phyloP scores from a whole-genome alignment of 106 monocot species.

The Posidonia australis region DNA sequence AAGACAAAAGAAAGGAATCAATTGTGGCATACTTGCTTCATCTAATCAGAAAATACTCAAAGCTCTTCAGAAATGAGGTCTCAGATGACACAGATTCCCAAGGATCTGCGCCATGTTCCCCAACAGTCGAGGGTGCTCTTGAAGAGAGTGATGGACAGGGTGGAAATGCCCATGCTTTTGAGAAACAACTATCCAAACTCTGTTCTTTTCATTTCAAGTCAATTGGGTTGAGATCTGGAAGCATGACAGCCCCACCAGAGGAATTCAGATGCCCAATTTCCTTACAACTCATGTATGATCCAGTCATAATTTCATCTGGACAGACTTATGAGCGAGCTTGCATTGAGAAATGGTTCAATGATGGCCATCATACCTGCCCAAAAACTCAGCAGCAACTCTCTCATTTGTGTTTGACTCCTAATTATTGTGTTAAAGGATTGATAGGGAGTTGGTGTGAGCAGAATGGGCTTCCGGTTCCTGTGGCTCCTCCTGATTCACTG shows the following conservation, averaged over 20 bases:
- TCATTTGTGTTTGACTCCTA: conserved; percentile 64
- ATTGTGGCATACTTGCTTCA: conserved; percentile 48
- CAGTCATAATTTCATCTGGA: conserved; percentile 90
- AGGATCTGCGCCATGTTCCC: conserved; percentile 59
- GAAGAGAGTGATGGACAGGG: conserved; percentile 16
- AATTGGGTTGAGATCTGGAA: conserved; percentile 20
- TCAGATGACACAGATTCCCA: conserved; percentile 53
- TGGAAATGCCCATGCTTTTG: conserved; percentile 17
- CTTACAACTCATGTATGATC: conserved; percentile 92
- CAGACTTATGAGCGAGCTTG: conserved; percentile 84
- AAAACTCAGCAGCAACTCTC: conserved; percentile 77
- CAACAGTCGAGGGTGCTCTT: conserved; percentile 24
- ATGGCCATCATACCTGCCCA: conserved; percentile 82
- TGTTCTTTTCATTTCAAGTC: conserved; percentile 37
- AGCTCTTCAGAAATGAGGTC: conserved; percentile 47
- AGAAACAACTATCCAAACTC: conserved; percentile 34
- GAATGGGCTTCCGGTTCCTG: conserved; percentile 52
- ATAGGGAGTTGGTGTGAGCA: conserved; percentile 96
- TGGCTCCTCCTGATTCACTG: conserved; percentile 58
- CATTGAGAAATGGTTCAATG: conserved; percentile 95
- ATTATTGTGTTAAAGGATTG: conserved; percentile 86
- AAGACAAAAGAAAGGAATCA: conserved; percentile 70
- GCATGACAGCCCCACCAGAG: conserved; percentile 57
- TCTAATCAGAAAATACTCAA: conserved; percentile 86
- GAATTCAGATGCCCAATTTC: conserved; percentile 87